Conservation (phyloP, 2,329 filamentous ascomycete species). For the Colletotrichum gigasporum region DNA sequence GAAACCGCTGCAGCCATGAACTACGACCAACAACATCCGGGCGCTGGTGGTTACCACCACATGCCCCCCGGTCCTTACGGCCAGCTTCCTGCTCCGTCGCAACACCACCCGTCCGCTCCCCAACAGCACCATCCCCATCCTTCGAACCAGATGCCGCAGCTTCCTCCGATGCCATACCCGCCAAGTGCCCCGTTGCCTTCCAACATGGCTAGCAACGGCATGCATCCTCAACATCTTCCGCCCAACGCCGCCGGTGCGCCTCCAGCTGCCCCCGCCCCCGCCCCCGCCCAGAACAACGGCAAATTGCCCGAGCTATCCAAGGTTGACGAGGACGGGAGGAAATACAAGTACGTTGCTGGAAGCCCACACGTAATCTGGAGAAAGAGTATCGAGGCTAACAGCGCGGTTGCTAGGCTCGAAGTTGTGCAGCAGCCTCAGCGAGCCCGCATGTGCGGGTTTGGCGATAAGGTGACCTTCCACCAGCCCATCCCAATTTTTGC, state of each 20-base stretch:
- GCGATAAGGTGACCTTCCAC: slow-evolving; percentile 78
- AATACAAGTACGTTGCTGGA: slow-evolving; percentile 20
- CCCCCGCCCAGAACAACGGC: background rate
- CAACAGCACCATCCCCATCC: slow-evolving; percentile 19
- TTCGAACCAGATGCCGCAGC: slow-evolving; percentile 20
- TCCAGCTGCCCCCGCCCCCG: background rate
- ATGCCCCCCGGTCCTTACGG: slow-evolving; percentile 15
- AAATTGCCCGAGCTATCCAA: slow-evolving; percentile 9
- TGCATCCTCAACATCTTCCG: slow-evolving; percentile 19
- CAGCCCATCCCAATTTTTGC: slow-evolving; percentile 37
- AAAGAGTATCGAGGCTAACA: background rate
- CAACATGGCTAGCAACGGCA: slow-evolving; percentile 25
- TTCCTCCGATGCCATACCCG: slow-evolving; percentile 30
- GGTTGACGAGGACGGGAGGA: slow-evolving; percentile 11
- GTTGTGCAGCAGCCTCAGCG: slow-evolving; percentile 92
- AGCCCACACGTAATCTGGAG: background rate
- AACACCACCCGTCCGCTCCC: slow-evolving; percentile 8
- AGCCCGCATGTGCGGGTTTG: slow-evolving; percentile 98
- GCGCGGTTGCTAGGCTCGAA: slow-evolving; percentile 62
- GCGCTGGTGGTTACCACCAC: slow-evolving; percentile 28
- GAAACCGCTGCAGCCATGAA: slow-evolving; percentile 20
- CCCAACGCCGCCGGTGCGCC: background rate
- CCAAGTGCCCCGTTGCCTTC: slow-evolving; percentile 23
- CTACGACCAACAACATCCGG: slow-evolving; percentile 30
- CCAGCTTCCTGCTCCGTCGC: background rate